These are phyloP conservation scores for Sugiyamaella floridensis DNA, from an alignment of 805 yeast species.

Conservation along the genomic window DNA sequence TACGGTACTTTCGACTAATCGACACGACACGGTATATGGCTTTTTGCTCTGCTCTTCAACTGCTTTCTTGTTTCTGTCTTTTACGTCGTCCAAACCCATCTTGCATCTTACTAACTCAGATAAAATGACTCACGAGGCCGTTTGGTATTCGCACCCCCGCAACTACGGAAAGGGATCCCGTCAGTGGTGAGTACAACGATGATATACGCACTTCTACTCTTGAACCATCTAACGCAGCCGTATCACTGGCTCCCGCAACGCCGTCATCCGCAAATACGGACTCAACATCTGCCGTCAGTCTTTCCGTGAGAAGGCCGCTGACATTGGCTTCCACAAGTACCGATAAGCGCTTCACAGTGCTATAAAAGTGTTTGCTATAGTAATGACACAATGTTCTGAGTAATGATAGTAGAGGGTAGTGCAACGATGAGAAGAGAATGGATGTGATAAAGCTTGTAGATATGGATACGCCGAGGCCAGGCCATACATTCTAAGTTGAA, in stretches of 20 bases:
- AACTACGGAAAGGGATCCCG: slow-evolving; percentile 99
- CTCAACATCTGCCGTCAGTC: slow-evolving; percentile 99
- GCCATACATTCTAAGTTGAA: no score
- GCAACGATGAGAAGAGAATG: no score
- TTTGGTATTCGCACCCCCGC: slow-evolving; percentile 99
- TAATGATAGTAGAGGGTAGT: background rate
- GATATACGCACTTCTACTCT: background rate
- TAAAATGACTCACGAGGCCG: slow-evolving; percentile 99
- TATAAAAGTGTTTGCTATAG: background rate
- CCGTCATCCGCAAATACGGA: slow-evolving; percentile 99
- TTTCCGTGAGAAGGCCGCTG: slow-evolving; percentile 99
- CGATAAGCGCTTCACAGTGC: slow-evolving; percentile 51
- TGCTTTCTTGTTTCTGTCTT: no score
- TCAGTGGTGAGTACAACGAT: slow-evolving; percentile 51
- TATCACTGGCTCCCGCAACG: slow-evolving; percentile 97
- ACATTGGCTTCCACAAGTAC: slow-evolving; percentile 98
- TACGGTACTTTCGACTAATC: no score
- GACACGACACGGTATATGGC: no score
- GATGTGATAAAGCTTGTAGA: background rate
- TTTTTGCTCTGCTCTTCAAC: no score
- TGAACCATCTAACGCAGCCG: slow-evolving; percentile 39
- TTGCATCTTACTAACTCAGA: slow-evolving; percentile 20
- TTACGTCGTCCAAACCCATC: no score
- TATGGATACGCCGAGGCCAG: no score
- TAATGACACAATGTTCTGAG: background rate